These are phyloP conservation scores for Lignosus rhinocerotis DNA, from an alignment of 1,284 basidiomycete species.

Conservation along the genomic window DNA sequence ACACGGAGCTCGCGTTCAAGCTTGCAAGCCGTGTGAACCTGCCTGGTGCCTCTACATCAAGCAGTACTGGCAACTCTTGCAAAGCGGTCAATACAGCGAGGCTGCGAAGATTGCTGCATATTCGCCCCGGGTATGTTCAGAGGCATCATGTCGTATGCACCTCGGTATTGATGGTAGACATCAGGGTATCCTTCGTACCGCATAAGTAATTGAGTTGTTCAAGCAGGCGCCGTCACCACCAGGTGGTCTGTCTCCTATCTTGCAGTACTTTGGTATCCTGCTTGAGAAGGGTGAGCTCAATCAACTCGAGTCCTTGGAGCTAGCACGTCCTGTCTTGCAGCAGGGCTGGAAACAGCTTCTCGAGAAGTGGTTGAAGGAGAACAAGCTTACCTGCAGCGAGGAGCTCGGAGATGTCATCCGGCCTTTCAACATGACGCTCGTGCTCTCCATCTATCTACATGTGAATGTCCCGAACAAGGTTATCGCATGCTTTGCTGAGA, in stretches of 20 bases:
- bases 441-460: conserved; percentile 97
- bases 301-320: conserved; percentile 94
- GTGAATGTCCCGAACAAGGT: conserved; percentile 99
- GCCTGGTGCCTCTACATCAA: conserved; percentile 94
- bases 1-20: conserved; percentile 98
- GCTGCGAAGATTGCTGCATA: conserved; percentile 99
- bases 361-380: conserved; percentile 99
- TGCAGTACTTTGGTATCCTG: conserved; percentile 98
- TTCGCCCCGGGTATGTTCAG: conserved; percentile 76
- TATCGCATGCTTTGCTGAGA: conserved; percentile 98
- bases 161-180: background rate
- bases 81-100: conserved; percentile 87
- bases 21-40: conserved; percentile 96
- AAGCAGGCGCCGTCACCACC: conserved; percentile 91
- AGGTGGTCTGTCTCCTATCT: conserved; percentile 92
- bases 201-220: conserved; percentile 97
- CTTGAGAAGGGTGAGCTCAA: conserved; percentile 98
- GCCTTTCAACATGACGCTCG: conserved; percentile 94
- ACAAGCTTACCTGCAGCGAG: conserved; percentile 99
- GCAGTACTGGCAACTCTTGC: conserved; percentile 94
- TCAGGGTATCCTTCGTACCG: conserved; percentile 92
- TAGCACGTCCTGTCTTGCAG: conserved; percentile 93
- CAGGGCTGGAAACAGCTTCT: conserved; percentile 97
- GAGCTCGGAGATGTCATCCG: conserved; percentile 98
- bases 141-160: background rate